A percentile compares a stretch with the other conserved stretches of the same genome.
phyloP scores from a whole-genome alignment of 306 rosid species.

The Potentilla sterilis region DNA sequence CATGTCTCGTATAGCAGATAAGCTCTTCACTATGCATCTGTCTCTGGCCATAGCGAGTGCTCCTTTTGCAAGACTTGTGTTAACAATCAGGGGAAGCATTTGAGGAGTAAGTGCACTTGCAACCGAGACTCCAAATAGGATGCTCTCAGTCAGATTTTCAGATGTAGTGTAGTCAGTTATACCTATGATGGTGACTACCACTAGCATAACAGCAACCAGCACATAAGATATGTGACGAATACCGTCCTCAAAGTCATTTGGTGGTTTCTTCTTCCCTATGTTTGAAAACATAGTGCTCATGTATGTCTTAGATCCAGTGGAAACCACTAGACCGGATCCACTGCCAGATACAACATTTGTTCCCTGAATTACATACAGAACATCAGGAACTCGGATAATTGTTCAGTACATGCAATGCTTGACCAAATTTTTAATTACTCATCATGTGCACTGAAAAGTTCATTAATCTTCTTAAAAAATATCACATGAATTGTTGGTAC shows the following conservation, averaged over 20 bases:
- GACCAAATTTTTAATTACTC: background rate
- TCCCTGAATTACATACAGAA: slow-evolving; percentile 48
- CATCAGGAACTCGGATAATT: background rate
- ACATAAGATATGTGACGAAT: slow-evolving; percentile 62
- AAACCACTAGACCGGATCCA: slow-evolving; percentile 70
- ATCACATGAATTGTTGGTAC: background rate
- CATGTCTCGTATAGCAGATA: slow-evolving; percentile 66
- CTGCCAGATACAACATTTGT: slow-evolving; percentile 79
- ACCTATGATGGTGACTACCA: slow-evolving; percentile 54
- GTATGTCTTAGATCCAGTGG: slow-evolving; percentile 80
- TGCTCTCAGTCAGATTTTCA: slow-evolving; percentile 38
- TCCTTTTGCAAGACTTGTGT: slow-evolving; percentile 82
- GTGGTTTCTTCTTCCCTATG: slow-evolving; percentile 65
- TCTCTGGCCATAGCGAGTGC: slow-evolving; percentile 87
- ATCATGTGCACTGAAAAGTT: background rate
- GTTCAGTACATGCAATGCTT: background rate
- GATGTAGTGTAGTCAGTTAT: slow-evolving; percentile 48
- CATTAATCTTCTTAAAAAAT: background rate
- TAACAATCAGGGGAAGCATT: slow-evolving; percentile 79
- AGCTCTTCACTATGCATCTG: slow-evolving; percentile 74
- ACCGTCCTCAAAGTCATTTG: slow-evolving; percentile 71
- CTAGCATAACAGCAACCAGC: slow-evolving; percentile 62
- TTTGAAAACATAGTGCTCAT: slow-evolving; percentile 82
- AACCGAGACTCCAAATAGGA: slow-evolving; percentile 69
- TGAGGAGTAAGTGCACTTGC: slow-evolving; percentile 91